These are phyloP conservation scores for Trypanosoma vivax DNA, from an alignment of 208 protist genomes.

Conservation along the genomic window DNA sequence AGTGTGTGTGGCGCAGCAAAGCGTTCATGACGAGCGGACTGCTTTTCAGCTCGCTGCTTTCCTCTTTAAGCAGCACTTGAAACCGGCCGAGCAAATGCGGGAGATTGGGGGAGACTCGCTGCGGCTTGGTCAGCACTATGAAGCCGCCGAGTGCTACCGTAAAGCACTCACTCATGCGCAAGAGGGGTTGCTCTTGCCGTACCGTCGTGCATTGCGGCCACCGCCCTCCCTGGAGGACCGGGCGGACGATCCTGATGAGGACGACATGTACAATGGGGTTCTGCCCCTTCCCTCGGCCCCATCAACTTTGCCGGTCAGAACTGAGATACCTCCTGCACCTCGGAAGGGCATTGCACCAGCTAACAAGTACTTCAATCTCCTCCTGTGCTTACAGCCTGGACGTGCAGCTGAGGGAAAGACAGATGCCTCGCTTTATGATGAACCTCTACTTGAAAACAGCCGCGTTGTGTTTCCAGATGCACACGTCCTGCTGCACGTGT, in stretches of 20 bases:
- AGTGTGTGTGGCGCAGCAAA: slow-evolving; percentile 5
- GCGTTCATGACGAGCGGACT: slow-evolving; percentile 14
- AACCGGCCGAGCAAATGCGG: slow-evolving; percentile 14
- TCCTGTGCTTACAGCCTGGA: background rate
- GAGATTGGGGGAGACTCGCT: slow-evolving; percentile 17
- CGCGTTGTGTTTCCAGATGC: slow-evolving; percentile 14
- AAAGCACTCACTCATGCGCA: slow-evolving; percentile 6
- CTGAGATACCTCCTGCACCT: too few relatives aligned
- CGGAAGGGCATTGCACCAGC: slow-evolving; percentile 7
- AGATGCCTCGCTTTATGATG: slow-evolving; percentile 1
- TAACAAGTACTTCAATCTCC: slow-evolving; percentile 12
- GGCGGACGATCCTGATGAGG: background rate
- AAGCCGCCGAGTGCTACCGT: slow-evolving; percentile 15
- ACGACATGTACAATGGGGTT: background rate
- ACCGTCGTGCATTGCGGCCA: slow-evolving; percentile 13
- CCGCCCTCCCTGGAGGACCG: slow-evolving; percentile 23
- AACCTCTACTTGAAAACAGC: slow-evolving; percentile 2
- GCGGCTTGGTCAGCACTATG: background rate
- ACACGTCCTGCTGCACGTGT: slow-evolving; percentile 18
- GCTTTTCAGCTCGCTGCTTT: slow-evolving; percentile 9
- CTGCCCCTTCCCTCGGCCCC: background rate
- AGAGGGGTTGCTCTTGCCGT: slow-evolving; percentile 17
- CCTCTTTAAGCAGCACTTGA: slow-evolving; percentile 8
- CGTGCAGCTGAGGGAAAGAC: background rate
- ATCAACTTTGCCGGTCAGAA: background rate